Evolutionary conservation across 1,139 yeast genomes (phyloP).

Genomic region (Yamadazyma buinensis): DNA sequence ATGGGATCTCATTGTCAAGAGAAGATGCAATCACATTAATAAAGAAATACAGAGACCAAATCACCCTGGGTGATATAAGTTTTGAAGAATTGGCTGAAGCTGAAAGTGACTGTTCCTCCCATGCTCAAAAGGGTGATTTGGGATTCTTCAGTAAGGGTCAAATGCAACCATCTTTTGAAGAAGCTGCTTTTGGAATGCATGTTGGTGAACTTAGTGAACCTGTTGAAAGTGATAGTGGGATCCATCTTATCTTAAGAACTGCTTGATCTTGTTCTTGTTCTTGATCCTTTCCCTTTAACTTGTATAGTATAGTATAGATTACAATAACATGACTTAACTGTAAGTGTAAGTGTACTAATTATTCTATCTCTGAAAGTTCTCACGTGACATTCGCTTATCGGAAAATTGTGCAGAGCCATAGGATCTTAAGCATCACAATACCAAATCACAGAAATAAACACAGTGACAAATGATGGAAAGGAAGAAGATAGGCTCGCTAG

Average conservation of each 20-base stretch:
- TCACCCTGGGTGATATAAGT: constrained; percentile 65
- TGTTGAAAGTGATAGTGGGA: constrained; percentile 88
- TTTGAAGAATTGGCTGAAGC: constrained; percentile 72
- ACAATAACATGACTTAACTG: too few species aligned
- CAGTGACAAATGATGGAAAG: constrained; percentile 30
- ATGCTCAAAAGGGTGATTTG: constrained; percentile 84
- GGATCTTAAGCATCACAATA: constrained; percentile 19
- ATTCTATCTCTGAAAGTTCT: too few species aligned
- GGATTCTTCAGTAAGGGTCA: constrained; percentile 86
- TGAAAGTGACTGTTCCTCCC: constrained; percentile 89
- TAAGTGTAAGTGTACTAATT: too few species aligned
- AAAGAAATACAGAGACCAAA: constrained; percentile 54
- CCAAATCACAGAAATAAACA: constrained; percentile 47
- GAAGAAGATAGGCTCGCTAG: constrained; percentile 6
- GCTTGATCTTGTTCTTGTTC: constrained; percentile 37
- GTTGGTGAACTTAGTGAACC: constrained; percentile 83
- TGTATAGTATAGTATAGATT: too few species aligned
- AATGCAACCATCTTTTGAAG: constrained; percentile 94
- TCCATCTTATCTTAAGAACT: constrained; percentile 82
- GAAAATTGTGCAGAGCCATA: constrained; percentile 1
- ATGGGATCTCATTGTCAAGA: constrained; percentile 66
- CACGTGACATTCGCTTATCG: too few species aligned
- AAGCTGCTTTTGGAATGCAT: constrained; percentile 75
- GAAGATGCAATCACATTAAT: constrained; percentile 78
- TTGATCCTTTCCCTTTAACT: not conserved